Evolutionary conservation across 2,329 filamentous ascomycete genomes (phyloP), one percentile per base, ranked within the genome.

Genomic region (Cladosporium sphaerospermum): DNA sequence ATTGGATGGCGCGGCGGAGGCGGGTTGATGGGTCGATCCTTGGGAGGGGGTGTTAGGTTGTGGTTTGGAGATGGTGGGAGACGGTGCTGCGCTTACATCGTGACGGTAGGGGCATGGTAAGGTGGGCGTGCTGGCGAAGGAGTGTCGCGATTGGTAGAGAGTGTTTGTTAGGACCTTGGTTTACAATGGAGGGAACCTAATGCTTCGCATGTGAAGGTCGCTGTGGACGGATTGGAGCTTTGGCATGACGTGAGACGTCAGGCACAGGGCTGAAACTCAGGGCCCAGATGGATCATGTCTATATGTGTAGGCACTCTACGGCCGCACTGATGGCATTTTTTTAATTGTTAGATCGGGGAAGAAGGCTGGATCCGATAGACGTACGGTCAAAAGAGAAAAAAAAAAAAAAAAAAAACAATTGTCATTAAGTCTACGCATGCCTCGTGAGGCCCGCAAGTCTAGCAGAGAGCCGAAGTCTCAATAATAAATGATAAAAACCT

Each of bases 1-100:
- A 79, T 66, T 85, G 79, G 68, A 96, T 92, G 56, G 90, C 89
- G 62, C 89, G 85, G 60, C 89, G 86, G 42, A 95, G 77, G 62
- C 89, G 86, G 68, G 84, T 81, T 53, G 84, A 80, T 54, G 88
- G 80, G 58, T 89, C 84, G 72, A 92, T 89, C 86, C 84, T 89
- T 56, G 31, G n/a, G 56, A 31, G n/a, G 10, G 37, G 1, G 23
- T 11, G 33, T 56, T 42, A 19, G 49, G 54, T 47, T 41, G 52
- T 37, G 43, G 43, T 36, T 49, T 56, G 47, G 31, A 23, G 33
- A 43, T 33, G 23, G 19, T 13, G 4, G 32, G 40, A 8, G 44
- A n/a, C 4, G 33, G 16, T 8, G 36, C 2, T 14, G n/a, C 8
- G 14, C 9, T 18, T 33, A 45, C 50, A 52, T 52, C 31, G 34